Percentiles rank a stretch among this genome's conserved stretches.
Evolutionary conservation across 2,329 filamentous ascomycete genomes (phyloP).

Genomic region (Trichoderma polysporum): DNA sequence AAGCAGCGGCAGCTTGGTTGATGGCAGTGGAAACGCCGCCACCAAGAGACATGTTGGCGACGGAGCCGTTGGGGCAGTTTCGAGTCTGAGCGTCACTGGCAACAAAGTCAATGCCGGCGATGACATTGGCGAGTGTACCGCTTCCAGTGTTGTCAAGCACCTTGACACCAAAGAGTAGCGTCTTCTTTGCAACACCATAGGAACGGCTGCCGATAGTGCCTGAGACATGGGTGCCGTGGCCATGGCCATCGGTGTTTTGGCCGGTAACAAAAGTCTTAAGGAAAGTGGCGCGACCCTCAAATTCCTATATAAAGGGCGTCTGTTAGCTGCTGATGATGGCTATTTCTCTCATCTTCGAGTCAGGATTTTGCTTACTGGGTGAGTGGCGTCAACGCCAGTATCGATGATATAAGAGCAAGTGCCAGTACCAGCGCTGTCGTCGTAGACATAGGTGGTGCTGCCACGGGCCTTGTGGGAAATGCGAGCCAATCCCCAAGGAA

Average conservation of each 20-base stretch:
- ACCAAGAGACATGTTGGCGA: conserved; percentile 59
- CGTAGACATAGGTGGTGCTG: conserved; percentile 39
- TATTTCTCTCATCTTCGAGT: background rate
- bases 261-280: conserved; percentile 32
- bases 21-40: conserved; percentile 46
- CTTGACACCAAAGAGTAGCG: conserved; percentile 46
- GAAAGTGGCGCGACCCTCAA: conserved; percentile 37
- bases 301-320: conserved; percentile 27
- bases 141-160: conserved; percentile 40
- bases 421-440: conserved; percentile 41
- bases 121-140: conserved; percentile 41
- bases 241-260: conserved; percentile 34
- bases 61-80: conserved; percentile 45
- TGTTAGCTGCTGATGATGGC: background rate
- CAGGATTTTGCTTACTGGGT: conserved; percentile 34
- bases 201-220: conserved; percentile 36
- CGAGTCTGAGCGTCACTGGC: conserved; percentile 37
- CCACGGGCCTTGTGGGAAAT: conserved; percentile 37
- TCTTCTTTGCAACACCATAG: conserved; percentile 45
- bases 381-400: conserved; percentile 42
- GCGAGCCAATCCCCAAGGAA: conserved; percentile 34
- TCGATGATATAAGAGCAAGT: conserved; percentile 49
- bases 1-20: conserved; percentile 50
- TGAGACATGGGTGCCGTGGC: conserved; percentile 44
- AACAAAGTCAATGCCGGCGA: conserved; percentile 48